Percentiles rank a stretch among this genome's conserved stretches.
These are phyloP conservation scores for Cordyceps cicadae DNA, from an alignment of 2,329 filamentous ascomycete species.

Conservation along the genomic window DNA sequence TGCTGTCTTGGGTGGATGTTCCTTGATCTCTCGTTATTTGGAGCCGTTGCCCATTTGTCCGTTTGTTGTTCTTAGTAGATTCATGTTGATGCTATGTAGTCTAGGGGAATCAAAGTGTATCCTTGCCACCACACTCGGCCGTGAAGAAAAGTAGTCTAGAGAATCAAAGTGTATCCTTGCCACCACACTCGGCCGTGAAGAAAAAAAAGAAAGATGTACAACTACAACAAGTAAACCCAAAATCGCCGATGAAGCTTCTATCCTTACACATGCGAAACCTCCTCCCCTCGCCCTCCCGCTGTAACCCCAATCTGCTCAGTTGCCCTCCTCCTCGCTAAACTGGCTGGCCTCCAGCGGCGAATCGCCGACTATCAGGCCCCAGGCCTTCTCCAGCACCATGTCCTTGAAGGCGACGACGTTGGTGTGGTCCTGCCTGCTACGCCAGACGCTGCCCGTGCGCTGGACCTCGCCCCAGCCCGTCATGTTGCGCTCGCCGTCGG, in stretches of 20 bases:
- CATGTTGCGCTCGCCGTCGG: constrained; percentile 7
- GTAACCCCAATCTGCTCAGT: neutral
- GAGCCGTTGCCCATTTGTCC: too few relatives aligned
- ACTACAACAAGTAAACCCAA: too few relatives aligned
- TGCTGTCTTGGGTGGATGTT: too few relatives aligned
- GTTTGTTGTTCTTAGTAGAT: too few relatives aligned
- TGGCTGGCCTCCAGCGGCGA: neutral
- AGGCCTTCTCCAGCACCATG: constrained; percentile 9
- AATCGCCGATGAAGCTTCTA: neutral
- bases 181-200: too few relatives aligned
- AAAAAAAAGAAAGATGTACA: too few relatives aligned
- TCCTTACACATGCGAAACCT: neutral
- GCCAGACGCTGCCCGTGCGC: constrained; percentile 8
- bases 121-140: too few relatives aligned
- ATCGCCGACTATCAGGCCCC: neutral
- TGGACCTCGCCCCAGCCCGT: constrained; percentile 4
- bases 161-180: too few relatives aligned
- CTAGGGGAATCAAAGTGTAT: too few relatives aligned
- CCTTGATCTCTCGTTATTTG: too few relatives aligned
- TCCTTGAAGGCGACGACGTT: constrained; percentile 1
- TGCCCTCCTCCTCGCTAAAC: constrained; percentile 1
- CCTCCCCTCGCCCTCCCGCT: neutral
- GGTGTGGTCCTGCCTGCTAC: neutral
- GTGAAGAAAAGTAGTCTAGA: too few relatives aligned
- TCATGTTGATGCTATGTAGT: too few relatives aligned